Evolutionary conservation across 257 asterid genomes (phyloP).

Genomic region (Petunia axillaris): DNA sequence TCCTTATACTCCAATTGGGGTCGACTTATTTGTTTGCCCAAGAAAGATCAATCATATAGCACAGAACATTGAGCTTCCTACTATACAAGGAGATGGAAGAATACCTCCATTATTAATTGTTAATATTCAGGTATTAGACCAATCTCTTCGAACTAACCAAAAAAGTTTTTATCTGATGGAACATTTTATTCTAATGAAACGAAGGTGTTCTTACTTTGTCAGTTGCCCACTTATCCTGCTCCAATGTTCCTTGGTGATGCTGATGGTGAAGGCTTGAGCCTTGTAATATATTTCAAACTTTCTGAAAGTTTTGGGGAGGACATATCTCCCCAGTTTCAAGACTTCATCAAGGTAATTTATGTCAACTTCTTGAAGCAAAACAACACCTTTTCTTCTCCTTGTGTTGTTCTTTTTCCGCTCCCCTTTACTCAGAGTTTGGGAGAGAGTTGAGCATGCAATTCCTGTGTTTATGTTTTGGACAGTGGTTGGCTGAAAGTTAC

Average conservation of each 20-base stretch:
- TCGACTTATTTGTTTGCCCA: slow-evolving; percentile 62
- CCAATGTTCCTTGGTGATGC: slow-evolving; percentile 74
- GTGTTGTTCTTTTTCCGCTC: neutral
- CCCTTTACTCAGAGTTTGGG: neutral
- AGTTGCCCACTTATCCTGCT: slow-evolving; percentile 75
- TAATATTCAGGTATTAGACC: slow-evolving; percentile 64
- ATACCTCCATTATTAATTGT: slow-evolving; percentile 62
- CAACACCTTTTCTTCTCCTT: neutral
- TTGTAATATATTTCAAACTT: slow-evolving; percentile 65
- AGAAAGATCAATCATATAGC: slow-evolving; percentile 76
- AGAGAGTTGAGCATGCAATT: neutral
- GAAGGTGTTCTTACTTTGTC: slow-evolving; percentile 24
- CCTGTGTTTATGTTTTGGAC: neutral
- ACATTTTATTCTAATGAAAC: neutral
- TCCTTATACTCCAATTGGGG: slow-evolving; percentile 74
- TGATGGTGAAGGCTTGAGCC: slow-evolving; percentile 83
- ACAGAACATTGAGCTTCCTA: slow-evolving; percentile 70
- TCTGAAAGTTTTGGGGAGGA: slow-evolving; percentile 63
- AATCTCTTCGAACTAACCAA: neutral
- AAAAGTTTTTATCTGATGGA: neutral
- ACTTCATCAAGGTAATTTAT: slow-evolving; percentile 56
- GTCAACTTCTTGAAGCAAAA: slow-evolving; percentile 22
- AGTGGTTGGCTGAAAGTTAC: slow-evolving; percentile 2
- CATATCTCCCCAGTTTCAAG: slow-evolving; percentile 63
- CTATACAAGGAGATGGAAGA: slow-evolving; percentile 49